Conservation (phyloP, 1,284 basidiomycete genomes). For the Leccinum subfulvum region DNA sequence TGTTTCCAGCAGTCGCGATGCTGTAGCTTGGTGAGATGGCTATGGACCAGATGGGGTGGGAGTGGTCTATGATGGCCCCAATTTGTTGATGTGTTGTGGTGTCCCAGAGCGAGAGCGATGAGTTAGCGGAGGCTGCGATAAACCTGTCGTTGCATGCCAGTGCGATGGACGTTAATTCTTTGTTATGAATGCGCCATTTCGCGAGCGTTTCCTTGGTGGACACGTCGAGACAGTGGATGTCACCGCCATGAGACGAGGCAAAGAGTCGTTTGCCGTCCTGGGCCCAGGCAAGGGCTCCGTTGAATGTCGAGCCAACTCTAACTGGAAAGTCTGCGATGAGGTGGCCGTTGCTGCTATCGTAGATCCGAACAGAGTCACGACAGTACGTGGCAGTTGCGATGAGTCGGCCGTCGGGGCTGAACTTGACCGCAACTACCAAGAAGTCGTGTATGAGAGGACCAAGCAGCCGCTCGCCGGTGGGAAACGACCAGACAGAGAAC, state of each 20-base stretch:
- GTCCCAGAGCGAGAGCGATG: background rate
- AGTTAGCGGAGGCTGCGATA: background rate
- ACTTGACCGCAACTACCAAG: background rate
- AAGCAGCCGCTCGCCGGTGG: background rate
- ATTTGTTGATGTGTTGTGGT: background rate
- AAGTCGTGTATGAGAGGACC: background rate
- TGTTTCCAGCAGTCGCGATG: background rate
- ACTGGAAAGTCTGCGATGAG: background rate
- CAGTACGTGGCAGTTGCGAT: background rate
- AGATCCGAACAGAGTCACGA: background rate
- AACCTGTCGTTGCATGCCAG: background rate
- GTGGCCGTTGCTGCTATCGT: background rate
- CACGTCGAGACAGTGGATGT: background rate
- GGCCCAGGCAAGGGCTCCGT: background rate
- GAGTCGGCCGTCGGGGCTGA: background rate
- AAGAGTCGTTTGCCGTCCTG: background rate
- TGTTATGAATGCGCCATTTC: background rate
- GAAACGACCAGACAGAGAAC: background rate
- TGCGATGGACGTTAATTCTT: background rate
- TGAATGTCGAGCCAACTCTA: background rate
- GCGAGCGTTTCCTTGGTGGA: background rate
- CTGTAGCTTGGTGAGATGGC: background rate
- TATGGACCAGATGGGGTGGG: background rate
- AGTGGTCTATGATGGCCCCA: background rate
- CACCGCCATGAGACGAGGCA: background rate